Evolutionary conservation across 352 stramenopile genomes (phyloP).

Genomic region (Pythium insidiosum): DNA sequence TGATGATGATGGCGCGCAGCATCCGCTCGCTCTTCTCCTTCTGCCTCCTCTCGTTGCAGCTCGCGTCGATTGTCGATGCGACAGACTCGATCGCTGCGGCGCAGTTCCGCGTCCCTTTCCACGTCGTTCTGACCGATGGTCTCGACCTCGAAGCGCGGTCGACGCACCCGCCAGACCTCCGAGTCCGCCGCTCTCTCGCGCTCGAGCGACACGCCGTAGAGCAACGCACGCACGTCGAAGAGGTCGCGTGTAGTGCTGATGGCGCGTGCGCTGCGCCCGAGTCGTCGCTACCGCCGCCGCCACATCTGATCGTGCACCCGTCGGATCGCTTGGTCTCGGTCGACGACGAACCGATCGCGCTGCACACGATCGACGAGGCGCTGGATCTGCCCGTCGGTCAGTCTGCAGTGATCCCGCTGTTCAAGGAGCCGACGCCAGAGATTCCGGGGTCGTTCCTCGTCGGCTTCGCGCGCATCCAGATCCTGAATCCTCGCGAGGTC

Average conservation of each 20-base stretch:
- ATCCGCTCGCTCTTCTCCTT: too few relatives aligned
- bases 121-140: background rate
- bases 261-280: too few relatives aligned
- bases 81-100: conserved; percentile 5
- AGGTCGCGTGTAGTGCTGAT: too few relatives aligned
- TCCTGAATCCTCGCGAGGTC: conserved; percentile 36
- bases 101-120: conserved; percentile 26
- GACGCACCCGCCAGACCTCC: conserved; percentile 7
- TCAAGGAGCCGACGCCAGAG: conserved; percentile 16
- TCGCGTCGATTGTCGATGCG: too few relatives aligned
- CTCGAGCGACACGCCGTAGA: background rate
- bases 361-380: conserved; percentile 33
- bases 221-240: too few relatives aligned
- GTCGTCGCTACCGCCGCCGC: too few relatives aligned
- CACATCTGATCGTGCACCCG: too few relatives aligned
- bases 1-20: too few relatives aligned
- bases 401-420: conserved; percentile 37
- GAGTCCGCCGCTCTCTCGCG: conserved; percentile 8
- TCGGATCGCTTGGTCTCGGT: conserved; percentile 40
- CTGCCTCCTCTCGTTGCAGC: too few relatives aligned
- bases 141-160: conserved; percentile 16
- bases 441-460: conserved; percentile 26
- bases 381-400: conserved; percentile 31
- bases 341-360: conserved; percentile 31
- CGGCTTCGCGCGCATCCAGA: conserved; percentile 56